Evolutionary conservation across 164 flowering plant genomes (phyloP).

Genomic region (Paratinospora sagittata): DNA sequence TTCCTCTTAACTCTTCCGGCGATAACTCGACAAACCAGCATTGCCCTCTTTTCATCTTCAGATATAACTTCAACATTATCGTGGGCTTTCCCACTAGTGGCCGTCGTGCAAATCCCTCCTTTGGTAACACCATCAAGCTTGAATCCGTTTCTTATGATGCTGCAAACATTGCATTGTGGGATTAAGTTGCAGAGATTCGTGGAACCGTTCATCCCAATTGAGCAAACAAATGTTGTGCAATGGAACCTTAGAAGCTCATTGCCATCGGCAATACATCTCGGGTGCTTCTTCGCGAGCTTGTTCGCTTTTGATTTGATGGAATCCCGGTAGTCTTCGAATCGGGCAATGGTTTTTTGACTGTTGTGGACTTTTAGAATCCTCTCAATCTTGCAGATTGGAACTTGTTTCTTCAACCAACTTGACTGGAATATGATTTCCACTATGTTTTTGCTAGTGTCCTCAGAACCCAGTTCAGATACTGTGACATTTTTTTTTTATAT

Average conservation of each 20-base stretch:
- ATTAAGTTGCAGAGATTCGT: slow-evolving; percentile 63
- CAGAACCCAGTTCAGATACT: slow-evolving; percentile 84
- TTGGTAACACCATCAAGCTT: slow-evolving; percentile 24
- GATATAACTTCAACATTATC: slow-evolving; percentile 30
- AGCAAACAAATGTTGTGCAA: slow-evolving; percentile 65
- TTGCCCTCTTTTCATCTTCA: slow-evolving; percentile 62
- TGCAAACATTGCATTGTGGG: slow-evolving; percentile 58
- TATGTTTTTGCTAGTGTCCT: slow-evolving; percentile 83
- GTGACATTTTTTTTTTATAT: slow-evolving; percentile 7
- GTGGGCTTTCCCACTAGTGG: slow-evolving; percentile 85
- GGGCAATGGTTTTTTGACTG: slow-evolving; percentile 60
- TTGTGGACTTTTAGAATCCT: slow-evolving; percentile 87
- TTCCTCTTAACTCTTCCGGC: slow-evolving; percentile 83
- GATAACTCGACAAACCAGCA: slow-evolving; percentile 91
- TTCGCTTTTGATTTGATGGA: slow-evolving; percentile 65
- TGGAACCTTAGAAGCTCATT: slow-evolving; percentile 91
- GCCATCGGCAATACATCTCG: slow-evolving; percentile 87
- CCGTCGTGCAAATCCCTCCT: slow-evolving; percentile 63
- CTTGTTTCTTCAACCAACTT: slow-evolving; percentile 81
- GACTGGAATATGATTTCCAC: slow-evolving; percentile 97
- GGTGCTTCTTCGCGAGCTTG: slow-evolving; percentile 60
- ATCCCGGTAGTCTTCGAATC: slow-evolving; percentile 79
- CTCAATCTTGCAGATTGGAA: slow-evolving; percentile 73
- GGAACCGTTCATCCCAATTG: slow-evolving; percentile 70
- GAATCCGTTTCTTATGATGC: slow-evolving; percentile 75